Conservation (phyloP, 1,139 yeast species). For the Pichia norvegensis region DNA sequence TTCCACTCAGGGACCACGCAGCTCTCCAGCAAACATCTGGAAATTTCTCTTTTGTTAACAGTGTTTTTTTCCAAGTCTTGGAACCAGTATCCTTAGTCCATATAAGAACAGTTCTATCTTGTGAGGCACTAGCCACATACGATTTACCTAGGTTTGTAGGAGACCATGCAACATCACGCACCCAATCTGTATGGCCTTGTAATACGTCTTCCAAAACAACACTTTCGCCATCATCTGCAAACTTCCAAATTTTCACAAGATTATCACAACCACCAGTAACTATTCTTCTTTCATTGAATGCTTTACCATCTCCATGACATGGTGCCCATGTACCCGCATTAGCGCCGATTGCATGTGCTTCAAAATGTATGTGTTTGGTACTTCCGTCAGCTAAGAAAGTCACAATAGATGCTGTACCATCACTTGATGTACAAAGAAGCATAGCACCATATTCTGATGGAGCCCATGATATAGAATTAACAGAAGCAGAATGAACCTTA, state of each 20-base stretch:
- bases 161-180: conserved; percentile 97
- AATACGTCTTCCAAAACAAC: conserved; percentile 70
- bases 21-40: conserved; percentile 99
- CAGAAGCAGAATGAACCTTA: conserved; percentile 85
- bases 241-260: conserved; percentile 84
- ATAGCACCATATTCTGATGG: conserved; percentile 96
- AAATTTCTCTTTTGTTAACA: conserved; percentile 70
- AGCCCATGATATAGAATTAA: conserved; percentile 93
- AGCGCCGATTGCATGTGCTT: conserved; percentile 90
- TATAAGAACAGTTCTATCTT: conserved; percentile 87
- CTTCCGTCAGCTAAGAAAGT: conserved; percentile 91
- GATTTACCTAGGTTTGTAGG: conserved; percentile 81
- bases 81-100: conserved; percentile 71
- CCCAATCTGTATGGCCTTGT: conserved; percentile 96
- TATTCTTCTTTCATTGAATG: conserved; percentile 44
- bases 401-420: conserved; percentile 83
- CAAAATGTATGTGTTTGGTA: conserved; percentile 48
- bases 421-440: conserved; percentile 84
- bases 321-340: conserved; percentile 98
- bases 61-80: conserved; percentile 64
- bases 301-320: conserved; percentile 29
- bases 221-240: conserved; percentile 45
- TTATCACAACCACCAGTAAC: conserved; percentile 96
- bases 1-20: conserved; percentile 94
- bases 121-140: conserved; percentile 96